phyloP scores from a whole-genome alignment of 2,329 filamentous ascomycete genomes.

The Trichoderma lentiforme region DNA sequence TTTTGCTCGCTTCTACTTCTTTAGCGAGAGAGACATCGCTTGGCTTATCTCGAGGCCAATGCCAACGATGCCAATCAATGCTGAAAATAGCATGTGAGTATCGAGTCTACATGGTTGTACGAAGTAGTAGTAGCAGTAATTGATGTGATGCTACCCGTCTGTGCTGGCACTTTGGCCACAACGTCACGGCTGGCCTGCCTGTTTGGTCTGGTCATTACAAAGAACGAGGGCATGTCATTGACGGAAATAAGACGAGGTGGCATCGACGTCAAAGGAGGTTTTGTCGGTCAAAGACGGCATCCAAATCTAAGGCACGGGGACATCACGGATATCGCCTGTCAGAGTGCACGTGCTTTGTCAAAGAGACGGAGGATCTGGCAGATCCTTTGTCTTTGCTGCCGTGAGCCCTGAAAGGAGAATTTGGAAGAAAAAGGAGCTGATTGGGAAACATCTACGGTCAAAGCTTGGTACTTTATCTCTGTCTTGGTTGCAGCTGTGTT shows the following conservation, averaged over 20 bases:
- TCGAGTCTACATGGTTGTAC: not conserved
- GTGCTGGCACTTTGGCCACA: not conserved
- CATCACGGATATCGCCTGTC: not conserved
- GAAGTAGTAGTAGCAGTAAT: not conserved
- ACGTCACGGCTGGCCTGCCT: constrained; percentile 6
- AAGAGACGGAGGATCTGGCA: not conserved
- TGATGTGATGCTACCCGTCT: not conserved
- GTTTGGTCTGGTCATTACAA: not conserved
- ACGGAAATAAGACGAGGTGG: constrained; percentile 2
- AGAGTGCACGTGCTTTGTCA: not conserved
- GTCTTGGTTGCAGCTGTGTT: not conserved
- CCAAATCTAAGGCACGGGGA: not conserved
- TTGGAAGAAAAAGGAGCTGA: not conserved
- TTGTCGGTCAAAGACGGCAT: not conserved
- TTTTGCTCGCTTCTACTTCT: not conserved
- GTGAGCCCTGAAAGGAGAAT: not conserved
- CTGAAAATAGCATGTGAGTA: not conserved
- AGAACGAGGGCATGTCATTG: not conserved
- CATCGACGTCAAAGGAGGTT: not conserved
- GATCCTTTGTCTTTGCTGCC: not conserved
- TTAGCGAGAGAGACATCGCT: not conserved
- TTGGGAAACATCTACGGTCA: not conserved
- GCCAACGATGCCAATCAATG: not conserved
- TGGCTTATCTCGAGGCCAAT: not conserved
- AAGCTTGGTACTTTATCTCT: not conserved